A percentile compares a stretch with the other conserved stretches of the same genome.
Evolutionary conservation across 1,284 basidiomycete species (phyloP).

Genomic region (Taiwanofungus camphoratus): DNA sequence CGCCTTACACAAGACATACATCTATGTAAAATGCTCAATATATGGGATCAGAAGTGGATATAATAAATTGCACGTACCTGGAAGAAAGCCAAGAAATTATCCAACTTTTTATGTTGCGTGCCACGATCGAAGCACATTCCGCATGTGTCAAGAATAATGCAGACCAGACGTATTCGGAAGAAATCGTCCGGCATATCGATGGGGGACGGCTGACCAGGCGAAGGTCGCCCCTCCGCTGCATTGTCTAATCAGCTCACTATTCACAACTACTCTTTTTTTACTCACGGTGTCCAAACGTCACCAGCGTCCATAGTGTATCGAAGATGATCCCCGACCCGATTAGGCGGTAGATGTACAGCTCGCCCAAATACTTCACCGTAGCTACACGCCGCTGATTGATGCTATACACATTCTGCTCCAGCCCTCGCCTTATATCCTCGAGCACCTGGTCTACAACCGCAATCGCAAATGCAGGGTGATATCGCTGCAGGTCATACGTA

Average conservation of each 20-base stretch:
- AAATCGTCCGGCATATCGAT: constrained; percentile 95
- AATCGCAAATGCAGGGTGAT: constrained; percentile 86
- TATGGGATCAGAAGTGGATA: background rate
- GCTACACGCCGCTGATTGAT: constrained; percentile 92
- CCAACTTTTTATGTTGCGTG: constrained; percentile 84
- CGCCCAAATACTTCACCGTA: constrained; percentile 90
- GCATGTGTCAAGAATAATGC: constrained; percentile 90
- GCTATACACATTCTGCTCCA: constrained; percentile 95
- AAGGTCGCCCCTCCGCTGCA: constrained; percentile 81
- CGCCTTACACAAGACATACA: constrained; percentile 86
- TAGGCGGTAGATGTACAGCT: constrained; percentile 96
- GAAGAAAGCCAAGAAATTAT: constrained; percentile 90
- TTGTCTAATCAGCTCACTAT: background rate
- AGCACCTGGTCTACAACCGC: constrained; percentile 91
- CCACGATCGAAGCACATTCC: constrained; percentile 98
- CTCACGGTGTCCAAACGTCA: constrained; percentile 96
- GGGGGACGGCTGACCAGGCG: constrained; percentile 72
- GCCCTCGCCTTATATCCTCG: constrained; percentile 85
- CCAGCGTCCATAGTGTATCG: constrained; percentile 90
- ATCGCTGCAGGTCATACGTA: constrained; percentile 88
- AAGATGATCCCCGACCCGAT: constrained; percentile 88
- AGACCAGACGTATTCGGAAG: constrained; percentile 90
- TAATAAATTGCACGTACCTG: constrained; percentile 51
- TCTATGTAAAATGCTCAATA: constrained; percentile 36
- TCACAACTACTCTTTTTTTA: constrained; percentile 19